Base-by-base conservation (phyloP, 345 rosid species). In the Eutrema japonicum region DNA sequence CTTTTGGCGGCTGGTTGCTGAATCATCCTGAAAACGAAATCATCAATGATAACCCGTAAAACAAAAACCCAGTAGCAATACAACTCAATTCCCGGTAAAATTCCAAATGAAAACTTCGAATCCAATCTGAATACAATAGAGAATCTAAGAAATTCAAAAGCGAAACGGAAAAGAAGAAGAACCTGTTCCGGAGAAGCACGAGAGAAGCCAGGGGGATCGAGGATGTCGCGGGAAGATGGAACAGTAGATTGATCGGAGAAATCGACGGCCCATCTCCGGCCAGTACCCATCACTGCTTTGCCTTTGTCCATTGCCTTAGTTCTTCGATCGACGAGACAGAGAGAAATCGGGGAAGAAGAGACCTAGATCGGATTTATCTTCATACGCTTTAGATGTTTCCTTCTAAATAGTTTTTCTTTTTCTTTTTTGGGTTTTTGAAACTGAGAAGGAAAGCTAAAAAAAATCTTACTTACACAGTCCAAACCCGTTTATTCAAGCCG, bases 231-330 rank as follows among this genome's bases (percentile, higher is more conserved):
- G 22, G 96, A 82, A 72, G 92, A 82, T 48, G 87, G 91, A 70
- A 86, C 76, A n/a, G 83, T 68, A 1, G 97, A 96, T 74, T 88
- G 85, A 72, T 92, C 99, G 30, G 93, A 82, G 89, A 96, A 96
- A 61, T 96, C 98, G 6, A 96, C 87, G 53, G 96, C 97, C 99
- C 99, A 96, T 81, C 99, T 85, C 36, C 99, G 82, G 37, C 99
- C 99, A 22, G 88, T 65, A 4, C 98, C 97, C 93, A 96, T 84
- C 68, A 92, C 97, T 75, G 83, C 97, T 85, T 96, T 96, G 2
- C 99, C 99, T 73, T 92, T 96, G 43, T 96, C 99, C 99, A 96
- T 96, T 43, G 12, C 32, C 33, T 64, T 5, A 37, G 0, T 5
- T 48, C 49, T 56, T 42, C 63, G 43, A 77, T 64, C 50, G 35